Percentiles rank a stretch among this genome's conserved stretches.
phyloP scores from a whole-genome alignment of 2,329 filamentous ascomycete species.

The Gnomoniopsis smithogilvyi region DNA sequence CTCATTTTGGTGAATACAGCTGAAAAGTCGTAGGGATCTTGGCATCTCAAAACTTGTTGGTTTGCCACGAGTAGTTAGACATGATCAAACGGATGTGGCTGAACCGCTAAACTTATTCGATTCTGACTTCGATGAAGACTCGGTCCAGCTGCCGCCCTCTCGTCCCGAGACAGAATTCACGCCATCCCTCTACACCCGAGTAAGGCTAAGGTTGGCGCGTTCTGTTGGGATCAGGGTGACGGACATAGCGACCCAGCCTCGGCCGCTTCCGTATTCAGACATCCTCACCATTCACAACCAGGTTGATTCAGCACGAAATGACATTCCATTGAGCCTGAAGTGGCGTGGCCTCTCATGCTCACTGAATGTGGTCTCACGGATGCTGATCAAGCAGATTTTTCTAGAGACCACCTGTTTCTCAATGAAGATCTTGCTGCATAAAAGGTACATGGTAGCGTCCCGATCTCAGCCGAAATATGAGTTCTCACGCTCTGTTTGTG shows the following conservation, averaged over 20 bases:
- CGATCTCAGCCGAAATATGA: slow-evolving; percentile 28
- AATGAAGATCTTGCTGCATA: slow-evolving; percentile 48
- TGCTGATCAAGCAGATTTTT: slow-evolving; percentile 49
- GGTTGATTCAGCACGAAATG: slow-evolving; percentile 12
- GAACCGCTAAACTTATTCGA: slow-evolving; percentile 42
- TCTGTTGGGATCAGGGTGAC: slow-evolving; percentile 18
- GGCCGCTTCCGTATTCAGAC: slow-evolving; percentile 21
- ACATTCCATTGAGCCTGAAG: slow-evolving; percentile 18
- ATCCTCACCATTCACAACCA: slow-evolving; percentile 22
- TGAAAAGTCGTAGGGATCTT: no score
- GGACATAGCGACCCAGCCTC: slow-evolving; percentile 20
- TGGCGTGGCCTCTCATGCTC: slow-evolving; percentile 26
- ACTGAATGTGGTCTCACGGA: slow-evolving; percentile 43
- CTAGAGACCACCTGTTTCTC: slow-evolving; percentile 50
- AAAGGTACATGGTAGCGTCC: slow-evolving; percentile 43
- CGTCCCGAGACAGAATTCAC: slow-evolving; percentile 29
- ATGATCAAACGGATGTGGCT: slow-evolving; percentile 32
- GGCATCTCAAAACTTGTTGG: slow-evolving; percentile 40
- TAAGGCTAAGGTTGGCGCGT: slow-evolving; percentile 21
- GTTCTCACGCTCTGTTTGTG: slow-evolving; percentile 41
- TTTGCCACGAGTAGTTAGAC: slow-evolving; percentile 38
- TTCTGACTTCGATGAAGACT: slow-evolving; percentile 35
- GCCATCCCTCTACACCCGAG: slow-evolving; percentile 22
- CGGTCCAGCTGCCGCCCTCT: slow-evolving; percentile 33
- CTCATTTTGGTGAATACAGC: no score